Base-by-base conservation (phyloP, 2,329 filamentous ascomycete genomes). In the Phyllosticta citriasiana region DNA sequence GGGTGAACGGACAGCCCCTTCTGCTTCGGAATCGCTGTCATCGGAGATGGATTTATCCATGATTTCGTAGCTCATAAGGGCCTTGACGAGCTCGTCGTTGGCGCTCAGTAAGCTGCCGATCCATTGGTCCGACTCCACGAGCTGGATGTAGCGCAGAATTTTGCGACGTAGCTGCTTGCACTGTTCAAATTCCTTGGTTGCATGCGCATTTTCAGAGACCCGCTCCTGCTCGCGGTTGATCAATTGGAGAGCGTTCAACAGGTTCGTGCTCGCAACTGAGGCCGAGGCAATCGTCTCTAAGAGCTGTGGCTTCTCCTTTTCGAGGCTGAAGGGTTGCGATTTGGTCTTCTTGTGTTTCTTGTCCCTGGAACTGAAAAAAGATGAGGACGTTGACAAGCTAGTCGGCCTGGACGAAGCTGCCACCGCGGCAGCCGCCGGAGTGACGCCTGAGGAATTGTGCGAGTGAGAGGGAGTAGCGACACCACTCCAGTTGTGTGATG, bases 61-160 rank as follows among this genome's bases (percentile, higher is more conserved):
- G 67, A 97, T 89, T 74, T 97, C 93, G 70, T 91, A 99, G 0
- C 91, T 89, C 84, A 96, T 96, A 62, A 99, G 81, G 1, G 92
- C 91, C 64, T 88, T 88, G 51, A 97, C 89, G n/a, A 99, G 86
- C 74, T 96, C 89, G 68, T 99, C 94, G 69, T 99, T 97, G 65
- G 93, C 92, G 69, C 94, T 90, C 19, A 99, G 85, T 4, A 99
- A 81, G 63, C 90, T 87, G 52, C 93, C 94, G 8, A 99, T 86
- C 81, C 89, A 97, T 69, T 97, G 87, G 70, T 97, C 93, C 8
- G 86, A 57, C 71, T 96, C 90, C 12, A 97, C 88, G 57, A 91
- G 83, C 70, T 97, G 91, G 65, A 97, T 96, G 72, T 97, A 97
- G 61, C 91, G 88, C 50, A 97, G 72, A 30, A 97, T 88, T 71